phyloP scores from a whole-genome alignment of 164 flowering plant species.

The Liquidambar formosana region DNA sequence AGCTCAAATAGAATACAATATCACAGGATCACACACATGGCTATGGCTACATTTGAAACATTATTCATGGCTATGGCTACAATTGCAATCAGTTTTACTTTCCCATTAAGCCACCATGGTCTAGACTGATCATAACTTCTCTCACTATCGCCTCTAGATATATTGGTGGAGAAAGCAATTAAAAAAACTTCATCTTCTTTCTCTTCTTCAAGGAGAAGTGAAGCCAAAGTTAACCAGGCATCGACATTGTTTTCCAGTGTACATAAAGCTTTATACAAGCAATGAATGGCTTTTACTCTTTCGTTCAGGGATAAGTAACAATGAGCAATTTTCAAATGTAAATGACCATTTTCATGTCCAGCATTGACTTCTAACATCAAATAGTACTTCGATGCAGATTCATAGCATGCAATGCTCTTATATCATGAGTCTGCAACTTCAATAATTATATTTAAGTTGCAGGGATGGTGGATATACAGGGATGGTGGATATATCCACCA shows the following conservation, averaged over 20 bases:
- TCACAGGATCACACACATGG: slow-evolving; percentile 63
- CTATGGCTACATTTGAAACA: slow-evolving; percentile 51
- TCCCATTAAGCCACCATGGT: slow-evolving; percentile 17
- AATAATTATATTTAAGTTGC: too few relatives aligned
- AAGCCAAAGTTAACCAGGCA: slow-evolving; percentile 9
- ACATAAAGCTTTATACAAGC: slow-evolving; percentile 6
- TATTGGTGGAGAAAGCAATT: slow-evolving; percentile 17
- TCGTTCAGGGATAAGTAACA: slow-evolving; percentile 10
- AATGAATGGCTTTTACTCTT: slow-evolving; percentile 5
- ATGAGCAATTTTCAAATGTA: slow-evolving; percentile 13
- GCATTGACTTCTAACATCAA: slow-evolving; percentile 2
- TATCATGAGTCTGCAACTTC: slow-evolving; percentile 12
- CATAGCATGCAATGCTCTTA: slow-evolving; percentile 5
- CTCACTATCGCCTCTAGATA: not conserved
- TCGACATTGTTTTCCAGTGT: slow-evolving; percentile 10
- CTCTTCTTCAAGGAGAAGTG: slow-evolving; percentile 12
- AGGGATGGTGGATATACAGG: too few relatives aligned
- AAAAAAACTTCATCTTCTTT: slow-evolving; percentile 11
- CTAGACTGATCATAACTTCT: not conserved
- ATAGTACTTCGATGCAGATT: slow-evolving; percentile 13
- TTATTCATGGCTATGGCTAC: too few relatives aligned
- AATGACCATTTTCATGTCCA: not conserved
- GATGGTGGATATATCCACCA: too few relatives aligned
- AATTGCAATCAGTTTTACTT: slow-evolving; percentile 9
- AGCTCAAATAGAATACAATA: slow-evolving; percentile 69